Evolutionary conservation across 331 rosid genomes (phyloP), one percentile per base, ranked within the genome.

Genomic region (Quercus lobata): DNA sequence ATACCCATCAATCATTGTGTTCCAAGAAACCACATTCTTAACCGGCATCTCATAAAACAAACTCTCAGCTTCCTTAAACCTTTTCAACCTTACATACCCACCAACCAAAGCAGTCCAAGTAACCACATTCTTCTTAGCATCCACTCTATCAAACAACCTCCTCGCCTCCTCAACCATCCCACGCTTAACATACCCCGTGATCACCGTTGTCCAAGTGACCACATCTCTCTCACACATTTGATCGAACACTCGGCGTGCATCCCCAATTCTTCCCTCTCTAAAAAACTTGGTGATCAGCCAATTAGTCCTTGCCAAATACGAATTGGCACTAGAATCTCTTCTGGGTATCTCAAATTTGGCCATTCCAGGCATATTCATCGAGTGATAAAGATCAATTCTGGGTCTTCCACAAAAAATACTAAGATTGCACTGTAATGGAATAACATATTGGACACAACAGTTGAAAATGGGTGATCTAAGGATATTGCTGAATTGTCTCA

Each of bases 1-100:
- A 52, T 85, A 85, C 62, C 89, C 91, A 57, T 85, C 91, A 17
- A 88, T 85, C 89, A 88, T 88, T n/a, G 91, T 88, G 81, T 88
- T 85, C 89, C 89, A 88, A 15, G 89, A 85, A 57, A 88, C 81
- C 37, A 88, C 87, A 74, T 85, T 88, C 75, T 76, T 81, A 69
- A 74, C 87, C 1, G 89, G 91, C 91, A 88, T 88, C 75, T 80
- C 74, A 49, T 53, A 46, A 74, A 88, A 88, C 84, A 88, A 53
- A 52, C 63, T 54, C 76, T 84, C 86, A 3, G 87, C 91, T 55
- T 83, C 86, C 77, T 78, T 76, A 49, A 88, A 73, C 74, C 68
- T 75, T 19, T 56, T 60, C 74, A 53, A 34, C 83, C 84, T 81
- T 44, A 78, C 32, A 68, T 83, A 88, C 30, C 89, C 91, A 61